phyloP scores from a whole-genome alignment of 2,329 filamentous ascomycete genomes.

The Trichoderma sp. region DNA sequence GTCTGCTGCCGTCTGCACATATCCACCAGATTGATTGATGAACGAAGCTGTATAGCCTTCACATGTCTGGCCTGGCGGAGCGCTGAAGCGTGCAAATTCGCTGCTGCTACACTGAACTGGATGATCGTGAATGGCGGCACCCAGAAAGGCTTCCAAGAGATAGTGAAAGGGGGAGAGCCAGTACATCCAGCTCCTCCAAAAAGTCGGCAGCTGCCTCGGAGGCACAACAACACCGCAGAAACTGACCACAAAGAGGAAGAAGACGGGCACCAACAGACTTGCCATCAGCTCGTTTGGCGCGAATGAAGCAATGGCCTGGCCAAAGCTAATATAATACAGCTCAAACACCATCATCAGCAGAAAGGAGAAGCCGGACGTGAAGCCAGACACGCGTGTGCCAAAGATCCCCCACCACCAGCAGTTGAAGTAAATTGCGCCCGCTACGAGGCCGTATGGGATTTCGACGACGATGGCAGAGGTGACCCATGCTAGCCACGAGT shows the following conservation, averaged over 20 bases:
- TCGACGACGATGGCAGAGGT: slow-evolving; percentile 66
- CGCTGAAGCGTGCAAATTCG: slow-evolving; percentile 60
- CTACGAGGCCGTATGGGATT: slow-evolving; percentile 66
- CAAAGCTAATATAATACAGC: slow-evolving; percentile 62
- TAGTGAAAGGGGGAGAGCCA: slow-evolving; percentile 68
- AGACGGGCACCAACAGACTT: slow-evolving; percentile 63
- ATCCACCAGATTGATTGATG: slow-evolving; percentile 55
- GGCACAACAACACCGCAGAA: slow-evolving; percentile 72
- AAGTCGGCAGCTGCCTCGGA: slow-evolving; percentile 53
- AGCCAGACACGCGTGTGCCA: slow-evolving; percentile 50
- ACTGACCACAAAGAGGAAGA: slow-evolving; percentile 67
- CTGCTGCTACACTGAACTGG: slow-evolving; percentile 52
- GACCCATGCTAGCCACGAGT: slow-evolving; percentile 71
- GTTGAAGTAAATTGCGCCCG: slow-evolving; percentile 49
- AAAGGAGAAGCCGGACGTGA: slow-evolving; percentile 61
- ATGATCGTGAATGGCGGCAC: slow-evolving; percentile 52
- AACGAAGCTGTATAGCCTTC: slow-evolving; percentile 56
- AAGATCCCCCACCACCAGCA: slow-evolving; percentile 59
- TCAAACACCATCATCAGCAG: slow-evolving; percentile 65
- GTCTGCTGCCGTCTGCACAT: slow-evolving; percentile 54
- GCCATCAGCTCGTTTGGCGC: slow-evolving; percentile 66
- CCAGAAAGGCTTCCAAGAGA: slow-evolving; percentile 61
- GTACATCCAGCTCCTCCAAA: slow-evolving; percentile 67
- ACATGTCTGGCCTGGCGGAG: slow-evolving; percentile 60
- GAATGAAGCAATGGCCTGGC: slow-evolving; percentile 65